phyloP scores from a whole-genome alignment of 1,284 basidiomycete species.

The Psilocybe mexicana region DNA sequence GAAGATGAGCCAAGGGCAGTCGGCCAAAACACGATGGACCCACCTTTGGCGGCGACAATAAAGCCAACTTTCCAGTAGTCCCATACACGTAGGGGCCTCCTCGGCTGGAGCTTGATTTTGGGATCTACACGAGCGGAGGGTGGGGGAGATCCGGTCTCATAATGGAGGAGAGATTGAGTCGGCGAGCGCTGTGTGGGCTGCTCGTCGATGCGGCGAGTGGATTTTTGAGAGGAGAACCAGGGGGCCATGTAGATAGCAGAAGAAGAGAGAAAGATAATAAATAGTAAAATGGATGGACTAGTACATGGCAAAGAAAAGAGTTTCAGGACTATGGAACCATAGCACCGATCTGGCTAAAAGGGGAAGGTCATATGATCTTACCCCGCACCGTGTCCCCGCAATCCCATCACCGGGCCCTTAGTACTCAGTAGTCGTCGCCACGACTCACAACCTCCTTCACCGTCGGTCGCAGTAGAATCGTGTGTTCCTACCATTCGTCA shows the following conservation, averaged over 20 bases:
- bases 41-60: slow-evolving; percentile 68
- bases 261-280: slow-evolving; percentile 14
- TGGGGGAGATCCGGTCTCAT: slow-evolving; percentile 62
- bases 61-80: slow-evolving; percentile 70
- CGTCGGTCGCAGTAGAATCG: slow-evolving; percentile 87
- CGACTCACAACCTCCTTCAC: slow-evolving; percentile 95
- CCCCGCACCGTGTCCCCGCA: slow-evolving; percentile 21
- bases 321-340: slow-evolving; percentile 23
- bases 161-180: slow-evolving; percentile 51
- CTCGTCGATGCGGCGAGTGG: slow-evolving; percentile 12
- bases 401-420: slow-evolving; percentile 33
- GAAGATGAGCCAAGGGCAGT: neutral
- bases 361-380: slow-evolving; percentile 20
- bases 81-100: slow-evolving; percentile 58
- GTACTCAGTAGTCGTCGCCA: slow-evolving; percentile 91
- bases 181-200: slow-evolving; percentile 27
- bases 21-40: slow-evolving; percentile 17
- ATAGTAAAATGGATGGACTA: slow-evolving; percentile 17
- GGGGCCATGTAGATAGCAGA: slow-evolving; percentile 27
- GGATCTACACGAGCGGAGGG: slow-evolving; percentile 71
- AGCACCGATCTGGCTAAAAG: slow-evolving; percentile 17
- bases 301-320: slow-evolving; percentile 21
- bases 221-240: slow-evolving; percentile 27
- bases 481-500: slow-evolving; percentile 71
- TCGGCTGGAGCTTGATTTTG: slow-evolving; percentile 55